These are phyloP conservation scores for Senecio squalidus DNA, from an alignment of 140 eudicot species.

Conservation along the genomic window DNA sequence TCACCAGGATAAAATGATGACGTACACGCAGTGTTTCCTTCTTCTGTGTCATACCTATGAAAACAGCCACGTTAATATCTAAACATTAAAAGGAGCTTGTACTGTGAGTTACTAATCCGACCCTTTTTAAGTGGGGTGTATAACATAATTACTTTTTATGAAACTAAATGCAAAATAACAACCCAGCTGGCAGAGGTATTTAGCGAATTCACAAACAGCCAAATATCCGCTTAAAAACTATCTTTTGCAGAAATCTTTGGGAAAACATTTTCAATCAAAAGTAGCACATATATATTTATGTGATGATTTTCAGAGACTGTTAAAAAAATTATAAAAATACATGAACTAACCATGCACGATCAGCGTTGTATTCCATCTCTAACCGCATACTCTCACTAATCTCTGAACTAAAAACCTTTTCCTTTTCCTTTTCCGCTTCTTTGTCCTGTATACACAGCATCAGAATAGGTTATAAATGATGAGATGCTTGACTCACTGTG, in stretches of 20 bases:
- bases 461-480: not conserved
- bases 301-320: too few species aligned
- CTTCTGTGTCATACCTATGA: constrained; percentile 89
- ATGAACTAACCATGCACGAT: constrained; percentile 74
- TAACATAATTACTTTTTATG: too few species aligned
- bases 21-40: constrained; percentile 65
- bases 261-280: too few species aligned
- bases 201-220: too few species aligned
- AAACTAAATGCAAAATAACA: too few species aligned
- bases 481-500: constrained; percentile 1
- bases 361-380: constrained; percentile 94
- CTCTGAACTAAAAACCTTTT: constrained; percentile 36
- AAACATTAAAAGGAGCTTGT: too few species aligned
- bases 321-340: not conserved
- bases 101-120: not conserved
- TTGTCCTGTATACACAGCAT: constrained; percentile 38
- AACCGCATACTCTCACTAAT: constrained; percentile 71
- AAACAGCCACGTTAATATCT: not conserved
- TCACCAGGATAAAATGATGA: constrained; percentile 75
- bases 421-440: constrained; percentile 31
- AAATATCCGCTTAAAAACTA: too few species aligned
- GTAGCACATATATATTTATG: too few species aligned
- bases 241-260: too few species aligned
- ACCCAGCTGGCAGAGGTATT: too few species aligned
- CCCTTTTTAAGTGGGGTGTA: not conserved